These are phyloP conservation scores for Epichloe gansuensis DNA, from an alignment of 2,329 filamentous ascomycete genomes.

Conservation along the genomic window DNA sequence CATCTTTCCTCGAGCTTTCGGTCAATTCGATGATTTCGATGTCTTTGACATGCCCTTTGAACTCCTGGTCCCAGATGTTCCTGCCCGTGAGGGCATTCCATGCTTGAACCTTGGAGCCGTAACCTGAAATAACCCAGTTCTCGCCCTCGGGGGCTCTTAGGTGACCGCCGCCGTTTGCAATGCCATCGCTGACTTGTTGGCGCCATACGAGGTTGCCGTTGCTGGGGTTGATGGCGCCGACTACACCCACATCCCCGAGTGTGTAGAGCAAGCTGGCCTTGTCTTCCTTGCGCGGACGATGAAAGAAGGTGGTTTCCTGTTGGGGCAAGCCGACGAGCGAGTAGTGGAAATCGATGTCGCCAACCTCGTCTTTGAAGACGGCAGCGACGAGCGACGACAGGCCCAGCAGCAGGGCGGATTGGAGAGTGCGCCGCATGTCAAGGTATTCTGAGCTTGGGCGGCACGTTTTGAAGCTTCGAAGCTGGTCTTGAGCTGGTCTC, in stretches of 20 bases:
- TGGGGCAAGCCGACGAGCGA: slow-evolving; percentile 75
- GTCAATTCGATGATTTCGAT: slow-evolving; percentile 66
- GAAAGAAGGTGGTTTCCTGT: slow-evolving; percentile 83
- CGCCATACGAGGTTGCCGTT: slow-evolving; percentile 80
- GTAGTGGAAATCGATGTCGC: slow-evolving; percentile 85
- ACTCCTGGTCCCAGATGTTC: slow-evolving; percentile 58
- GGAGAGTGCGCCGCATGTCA: slow-evolving; percentile 24
- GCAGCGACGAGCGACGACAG: slow-evolving; percentile 37
- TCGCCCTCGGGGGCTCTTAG: slow-evolving; percentile 68
- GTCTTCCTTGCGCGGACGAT: slow-evolving; percentile 67
- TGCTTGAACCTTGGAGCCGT: slow-evolving; percentile 55
- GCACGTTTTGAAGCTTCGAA: slow-evolving; percentile 5
- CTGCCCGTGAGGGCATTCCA: slow-evolving; percentile 79
- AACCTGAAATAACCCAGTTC: slow-evolving; percentile 61
- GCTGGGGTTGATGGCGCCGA: slow-evolving; percentile 82
- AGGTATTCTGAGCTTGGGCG: slow-evolving; percentile 1
- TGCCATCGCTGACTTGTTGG: slow-evolving; percentile 50
- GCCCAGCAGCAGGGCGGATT: slow-evolving; percentile 25
- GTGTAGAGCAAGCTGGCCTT: slow-evolving; percentile 87
- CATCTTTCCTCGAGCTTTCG: slow-evolving; percentile 52
- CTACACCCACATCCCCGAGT: slow-evolving; percentile 66
- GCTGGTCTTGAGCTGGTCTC: background rate
- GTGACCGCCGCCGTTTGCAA: slow-evolving; percentile 34
- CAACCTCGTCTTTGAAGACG: slow-evolving; percentile 83
- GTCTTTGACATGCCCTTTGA: slow-evolving; percentile 48